Base-by-base conservation (phyloP, 148 eudicot genomes). In the Dysphania ambrosioides region DNA sequence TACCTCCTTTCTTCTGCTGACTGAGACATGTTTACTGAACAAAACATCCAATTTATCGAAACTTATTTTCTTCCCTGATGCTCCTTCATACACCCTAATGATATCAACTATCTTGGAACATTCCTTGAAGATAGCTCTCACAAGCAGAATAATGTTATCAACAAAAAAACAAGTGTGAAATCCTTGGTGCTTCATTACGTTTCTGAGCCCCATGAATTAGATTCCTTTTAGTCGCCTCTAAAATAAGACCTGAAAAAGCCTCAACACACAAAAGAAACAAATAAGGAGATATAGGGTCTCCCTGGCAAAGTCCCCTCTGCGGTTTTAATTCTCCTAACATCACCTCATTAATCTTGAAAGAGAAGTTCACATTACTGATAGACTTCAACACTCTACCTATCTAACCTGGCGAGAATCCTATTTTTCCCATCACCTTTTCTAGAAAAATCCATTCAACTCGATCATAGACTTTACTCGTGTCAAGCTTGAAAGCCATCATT, bases 241-340 rank as follows among this genome's bases (percentile, higher is more conserved):
- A 0, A 0, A 64, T 2, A 1, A 5, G 2, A 0, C 6, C 4
- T 2, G 64, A 59, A 13, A 59, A 59, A 1, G 29, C 6, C 9
- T 59, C 29, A 0, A 32, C 64, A n/a, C n/a, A n/a, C n/a, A n/a
- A n/a, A n/a, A n/a, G n/a, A n/a, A n/a, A n/a, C n/a, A n/a, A n/a
- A n/a, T 63, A 63, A 2, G 68, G 68, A 2, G 68, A 64, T 13
- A 64, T 64, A 8, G 42, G 68, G n/a, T 64, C 68, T 2, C 68
- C 68, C 23, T 64, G 41, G 1, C 68, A 40, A 0, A 63, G 23
- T 0, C 68, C 68, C 8, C 68, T 31, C 1, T n/a, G 15, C 1
- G 68, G 18, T 1, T 2, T 12, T 0, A 63, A 4, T 0, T 12
- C 41, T 4, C 41, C 40, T 6, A 18, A 4, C 5, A 16, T 2